Evolutionary conservation across 2,329 filamentous ascomycete genomes (phyloP), one percentile per base, ranked within the genome.

Genomic region (Calonectria honghensis): DNA sequence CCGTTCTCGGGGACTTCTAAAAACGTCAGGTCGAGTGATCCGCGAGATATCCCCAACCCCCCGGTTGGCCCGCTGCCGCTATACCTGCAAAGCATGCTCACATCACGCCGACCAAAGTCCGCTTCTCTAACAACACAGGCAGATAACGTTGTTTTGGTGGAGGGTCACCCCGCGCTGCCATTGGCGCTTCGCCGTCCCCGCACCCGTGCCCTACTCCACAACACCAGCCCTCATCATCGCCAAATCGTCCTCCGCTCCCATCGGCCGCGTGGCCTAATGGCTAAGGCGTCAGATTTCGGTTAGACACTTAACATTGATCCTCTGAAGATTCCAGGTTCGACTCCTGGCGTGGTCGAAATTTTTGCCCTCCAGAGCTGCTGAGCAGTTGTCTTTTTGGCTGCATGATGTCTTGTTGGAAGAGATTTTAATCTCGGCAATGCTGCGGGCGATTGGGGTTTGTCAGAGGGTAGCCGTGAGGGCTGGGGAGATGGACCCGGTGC

Each of bases 191-290:
- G 27, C 27, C 18, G 27, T 37, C n/a, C 68, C 59, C 50, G 32
- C 37, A 64, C 11, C 11, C 31, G 45, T 35, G 24, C 24, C 16
- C 50, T 32, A 61, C 64, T 68, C 70, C 41, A 52, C 31, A 68
- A 18, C 39, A 32, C 32, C 24, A 24, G 6, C 11, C 20, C 24
- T 45, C 54, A 69, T 73, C 1, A 29, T 29, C 6, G 0, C 24
- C 31, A 48, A 69, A 64, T 29, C 16, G 2, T 65, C 35, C 9
- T 11, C 6, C n/a, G 11, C 37, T 69, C 18, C 50, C 71, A 73
- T 68, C 71, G 70, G 70, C 70, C 70, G 70, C 70, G 70, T 73
- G 65, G 70, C 70, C 70, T 73, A 73, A 73, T 69, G 70, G 65
- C 65, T 73, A 72, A 72, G 70, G 70, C 70, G 70, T 67, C 54